A percentile compares a stretch with the other conserved stretches of the same genome.
Conservation (phyloP, 331 rosid species). For the Cydonia oblonga region DNA sequence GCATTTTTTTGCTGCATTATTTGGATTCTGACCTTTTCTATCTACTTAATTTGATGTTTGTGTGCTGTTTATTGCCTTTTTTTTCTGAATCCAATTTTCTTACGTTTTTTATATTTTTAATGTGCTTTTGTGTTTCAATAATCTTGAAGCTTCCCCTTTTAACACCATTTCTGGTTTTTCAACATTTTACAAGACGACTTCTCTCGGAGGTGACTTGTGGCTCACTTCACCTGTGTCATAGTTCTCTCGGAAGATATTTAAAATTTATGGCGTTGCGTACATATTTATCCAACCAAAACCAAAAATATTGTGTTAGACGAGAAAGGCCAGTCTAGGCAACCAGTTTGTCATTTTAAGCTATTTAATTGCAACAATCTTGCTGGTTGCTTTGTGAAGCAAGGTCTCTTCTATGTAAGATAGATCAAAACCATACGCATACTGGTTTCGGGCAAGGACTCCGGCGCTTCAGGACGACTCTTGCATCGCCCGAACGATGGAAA, state of each 20-base stretch:
- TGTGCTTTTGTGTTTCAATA: background rate
- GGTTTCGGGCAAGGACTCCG: background rate
- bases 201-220: background rate
- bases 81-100: conserved; percentile 39
- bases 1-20: conserved; percentile 35
- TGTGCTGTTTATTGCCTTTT: conserved; percentile 42
- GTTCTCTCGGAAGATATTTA: background rate
- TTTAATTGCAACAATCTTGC: background rate
- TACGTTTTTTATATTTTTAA: background rate
- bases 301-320: background rate
- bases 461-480: background rate
- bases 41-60: conserved; percentile 27
- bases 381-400: background rate
- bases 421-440: background rate
- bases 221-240: background rate
- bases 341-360: background rate
- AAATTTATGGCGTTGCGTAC: too few relatives aligned
- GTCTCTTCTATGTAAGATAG: background rate
- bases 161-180: too few relatives aligned
- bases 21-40: conserved; percentile 33
- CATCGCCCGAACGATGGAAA: background rate
- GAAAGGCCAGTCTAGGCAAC: background rate
- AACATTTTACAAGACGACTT: too few relatives aligned
- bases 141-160: too few relatives aligned
- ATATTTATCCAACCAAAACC: background rate